Base-by-base conservation (phyloP, 1,284 basidiomycete species). In the Volvariella volvacea region DNA sequence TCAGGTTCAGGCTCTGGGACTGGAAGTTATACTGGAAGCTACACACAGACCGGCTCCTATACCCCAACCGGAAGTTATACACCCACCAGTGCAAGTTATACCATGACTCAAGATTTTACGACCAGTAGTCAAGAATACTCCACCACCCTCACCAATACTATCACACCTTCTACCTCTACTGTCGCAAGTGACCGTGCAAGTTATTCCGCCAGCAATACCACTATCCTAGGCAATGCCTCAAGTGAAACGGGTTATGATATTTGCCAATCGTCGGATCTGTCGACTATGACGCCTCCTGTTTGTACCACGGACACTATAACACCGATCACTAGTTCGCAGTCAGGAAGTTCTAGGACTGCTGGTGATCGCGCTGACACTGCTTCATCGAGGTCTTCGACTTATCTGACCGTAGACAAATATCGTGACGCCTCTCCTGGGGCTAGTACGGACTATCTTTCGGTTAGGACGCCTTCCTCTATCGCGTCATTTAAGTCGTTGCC, bases 201-300 rank as follows among this genome's bases (percentile, higher is more conserved):
- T 28, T 28, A 28, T 28, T 28, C 25, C 6, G 25, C 25, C 12
- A 28, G 6, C 12, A 6, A 6, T 28, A 28, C 6, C 25, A 6
- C 25, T 6, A 28, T 28, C 12, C 12, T 28, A 12, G 25, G 16
- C 25, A 60, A 58, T n/a, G 59, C 61, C 4, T 55, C 52, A 25
- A 53, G 52, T 42, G 69, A 71, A 50, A 74, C 70, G 14, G 73
- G 71, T 10, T 73, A 73, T 50, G 70, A 77, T 50, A 56, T 75
- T 22, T 75, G 71, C 47, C 61, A 60, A 2, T 73, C 73, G 3
- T 74, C 72, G 1, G 71, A 74, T 50, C 54, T 75, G 15, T 69
- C 66, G 14, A 64, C 64, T 32, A 50, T 69, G 22, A 63, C 64
- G 9, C 52, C 58, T 4, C 55, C 58, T 9, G 62, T 64, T 2